Evolutionary conservation across 176 grass and related monocot species (phyloP).

Genomic region (Oryza coarctata): DNA sequence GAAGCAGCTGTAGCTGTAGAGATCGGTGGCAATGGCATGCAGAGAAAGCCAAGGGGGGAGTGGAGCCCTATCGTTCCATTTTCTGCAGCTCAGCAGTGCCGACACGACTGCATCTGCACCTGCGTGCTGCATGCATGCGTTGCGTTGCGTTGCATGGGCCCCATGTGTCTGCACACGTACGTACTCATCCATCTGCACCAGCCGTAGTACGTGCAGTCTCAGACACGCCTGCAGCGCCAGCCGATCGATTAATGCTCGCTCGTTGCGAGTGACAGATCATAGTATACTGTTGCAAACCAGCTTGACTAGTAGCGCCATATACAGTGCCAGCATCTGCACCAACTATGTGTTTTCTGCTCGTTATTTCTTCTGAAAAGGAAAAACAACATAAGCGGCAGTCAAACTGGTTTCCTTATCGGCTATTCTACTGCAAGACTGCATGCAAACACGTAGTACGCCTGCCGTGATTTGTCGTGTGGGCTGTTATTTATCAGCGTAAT

Average conservation of each 20-base stretch:
- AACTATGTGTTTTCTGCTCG: too few relatives aligned
- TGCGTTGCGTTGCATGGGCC: background rate
- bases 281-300: too few relatives aligned
- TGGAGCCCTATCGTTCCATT: conserved; percentile 61
- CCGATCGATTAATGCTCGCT: background rate
- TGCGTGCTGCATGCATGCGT: conserved; percentile 20
- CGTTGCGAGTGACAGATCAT: background rate
- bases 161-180: conserved; percentile 7
- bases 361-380: too few relatives aligned
- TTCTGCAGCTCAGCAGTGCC: conserved; percentile 31
- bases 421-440: too few relatives aligned
- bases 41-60: conserved; percentile 38
- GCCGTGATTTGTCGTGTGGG: background rate
- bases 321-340: too few relatives aligned
- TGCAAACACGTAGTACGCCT: background rate
- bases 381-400: too few relatives aligned
- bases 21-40: too few relatives aligned
- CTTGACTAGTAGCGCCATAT: too few relatives aligned
- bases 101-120: conserved; percentile 19
- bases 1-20: too few relatives aligned
- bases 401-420: too few relatives aligned
- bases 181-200: background rate
- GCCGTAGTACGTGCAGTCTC: too few relatives aligned
- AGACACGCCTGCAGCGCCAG: background rate
- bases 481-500: background rate